These are phyloP conservation scores for Leccinum griseonigrum DNA, from an alignment of 1,284 basidiomycete genomes.

Conservation along the genomic window DNA sequence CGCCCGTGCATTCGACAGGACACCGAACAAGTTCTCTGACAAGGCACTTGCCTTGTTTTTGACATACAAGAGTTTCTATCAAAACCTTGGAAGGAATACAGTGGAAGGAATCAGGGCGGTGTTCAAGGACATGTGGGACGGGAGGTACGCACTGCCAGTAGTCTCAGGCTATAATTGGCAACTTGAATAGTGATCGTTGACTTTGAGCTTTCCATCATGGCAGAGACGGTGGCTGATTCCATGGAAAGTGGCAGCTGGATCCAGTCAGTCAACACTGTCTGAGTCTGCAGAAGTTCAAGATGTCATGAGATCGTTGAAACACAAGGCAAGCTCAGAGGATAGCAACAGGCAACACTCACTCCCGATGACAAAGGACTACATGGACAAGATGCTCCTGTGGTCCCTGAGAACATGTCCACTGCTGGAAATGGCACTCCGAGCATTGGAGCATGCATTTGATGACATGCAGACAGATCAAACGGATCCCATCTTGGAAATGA, in stretches of 20 bases:
- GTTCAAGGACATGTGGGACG: constrained; percentile 11
- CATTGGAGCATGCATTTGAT: too few species aligned
- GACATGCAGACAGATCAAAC: too few species aligned
- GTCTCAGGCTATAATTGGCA: neutral
- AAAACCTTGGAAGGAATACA: neutral
- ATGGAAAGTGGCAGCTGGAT: neutral
- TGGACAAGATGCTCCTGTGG: constrained; percentile 3
- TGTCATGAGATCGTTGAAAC: constrained; percentile 3
- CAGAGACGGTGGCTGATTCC: neutral
- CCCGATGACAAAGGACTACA: neutral
- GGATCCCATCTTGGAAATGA: too few species aligned
- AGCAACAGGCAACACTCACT: constrained; percentile 4
- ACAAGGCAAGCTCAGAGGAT: constrained; percentile 7
- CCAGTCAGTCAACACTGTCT: neutral
- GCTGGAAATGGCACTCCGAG: too few species aligned
- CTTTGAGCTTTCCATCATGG: neutral
- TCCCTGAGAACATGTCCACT: too few species aligned
- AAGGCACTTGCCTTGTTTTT: neutral
- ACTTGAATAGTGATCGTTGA: neutral
- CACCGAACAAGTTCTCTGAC: neutral
- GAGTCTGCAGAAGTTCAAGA: constrained; percentile 1
- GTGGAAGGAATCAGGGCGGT: neutral
- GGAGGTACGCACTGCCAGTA: neutral
- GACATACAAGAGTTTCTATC: constrained; percentile 5
- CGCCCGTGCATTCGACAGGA: neutral